Conservation (phyloP, 352 stramenopile species). For the Thalassiosira livingstoniorum region DNA sequence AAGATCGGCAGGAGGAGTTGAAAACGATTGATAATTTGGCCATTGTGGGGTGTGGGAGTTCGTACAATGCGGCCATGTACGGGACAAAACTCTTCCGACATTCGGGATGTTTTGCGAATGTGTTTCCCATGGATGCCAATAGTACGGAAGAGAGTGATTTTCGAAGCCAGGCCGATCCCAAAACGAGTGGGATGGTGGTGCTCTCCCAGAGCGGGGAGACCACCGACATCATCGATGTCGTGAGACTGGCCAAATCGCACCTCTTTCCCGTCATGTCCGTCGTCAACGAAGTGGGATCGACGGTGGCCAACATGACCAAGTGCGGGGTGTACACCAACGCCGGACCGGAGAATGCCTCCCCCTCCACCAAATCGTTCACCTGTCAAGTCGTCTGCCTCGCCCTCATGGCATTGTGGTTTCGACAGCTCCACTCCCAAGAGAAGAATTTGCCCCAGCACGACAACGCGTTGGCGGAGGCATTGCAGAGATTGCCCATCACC, state of each 20-base stretch:
- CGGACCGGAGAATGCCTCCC: slow-evolving; percentile 94
- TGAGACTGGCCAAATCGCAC: slow-evolving; percentile 87
- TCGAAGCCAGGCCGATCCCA: slow-evolving; percentile 86
- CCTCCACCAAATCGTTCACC: slow-evolving; percentile 97
- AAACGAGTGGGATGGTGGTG: slow-evolving; percentile 89
- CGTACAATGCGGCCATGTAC: slow-evolving; percentile 93
- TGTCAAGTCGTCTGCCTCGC: slow-evolving; percentile 88
- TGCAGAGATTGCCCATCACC: slow-evolving; percentile 94
- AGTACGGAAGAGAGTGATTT: slow-evolving; percentile 84
- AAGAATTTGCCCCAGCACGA: slow-evolving; percentile 88
- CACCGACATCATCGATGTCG: slow-evolving; percentile 92
- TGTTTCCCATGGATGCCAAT: slow-evolving; percentile 90
- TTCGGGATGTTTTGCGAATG: slow-evolving; percentile 91
- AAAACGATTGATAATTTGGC: slow-evolving; percentile 91
- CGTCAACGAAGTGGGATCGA: slow-evolving; percentile 95
- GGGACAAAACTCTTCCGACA: slow-evolving; percentile 94
- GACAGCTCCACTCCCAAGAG: slow-evolving; percentile 82
- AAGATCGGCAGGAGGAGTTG: slow-evolving; percentile 90
- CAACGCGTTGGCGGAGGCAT: slow-evolving; percentile 91
- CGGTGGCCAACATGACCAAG: slow-evolving; percentile 91
- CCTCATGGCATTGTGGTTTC: slow-evolving; percentile 84
- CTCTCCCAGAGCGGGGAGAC: slow-evolving; percentile 97
- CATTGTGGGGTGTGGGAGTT: slow-evolving; percentile 93
- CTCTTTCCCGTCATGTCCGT: slow-evolving; percentile 89
- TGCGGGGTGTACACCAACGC: slow-evolving; percentile 97